These are phyloP conservation scores for Populus tremula DNA, from an alignment of 345 rosid genomes.

Conservation along the genomic window DNA sequence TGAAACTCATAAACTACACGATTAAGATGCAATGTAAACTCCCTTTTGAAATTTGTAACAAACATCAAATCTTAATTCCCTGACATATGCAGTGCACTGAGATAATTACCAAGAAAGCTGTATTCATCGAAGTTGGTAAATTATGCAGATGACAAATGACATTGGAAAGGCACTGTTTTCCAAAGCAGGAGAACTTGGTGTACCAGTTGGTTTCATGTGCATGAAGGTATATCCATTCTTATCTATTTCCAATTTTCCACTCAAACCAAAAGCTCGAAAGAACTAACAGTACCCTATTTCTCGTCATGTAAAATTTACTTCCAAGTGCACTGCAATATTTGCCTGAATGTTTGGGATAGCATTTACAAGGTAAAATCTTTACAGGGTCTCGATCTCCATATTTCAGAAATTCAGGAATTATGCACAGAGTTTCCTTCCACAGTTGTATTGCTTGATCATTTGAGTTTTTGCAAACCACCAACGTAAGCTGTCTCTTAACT, in stretches of 20 bases:
- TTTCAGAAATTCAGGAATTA: slow-evolving; percentile 71
- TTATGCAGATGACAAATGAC: slow-evolving; percentile 72
- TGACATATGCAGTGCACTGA: background rate
- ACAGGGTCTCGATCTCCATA: slow-evolving; percentile 81
- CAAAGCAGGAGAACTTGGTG: slow-evolving; percentile 82
- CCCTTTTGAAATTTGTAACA: background rate
- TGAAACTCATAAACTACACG: background rate
- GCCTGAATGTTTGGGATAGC: background rate
- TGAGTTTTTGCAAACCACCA: slow-evolving; percentile 88
- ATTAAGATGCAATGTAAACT: background rate
- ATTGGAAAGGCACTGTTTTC: slow-evolving; percentile 86
- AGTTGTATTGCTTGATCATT: slow-evolving; percentile 68
- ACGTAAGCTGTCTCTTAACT: slow-evolving; percentile 38
- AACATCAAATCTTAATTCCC: background rate
- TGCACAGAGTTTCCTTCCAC: slow-evolving; percentile 82
- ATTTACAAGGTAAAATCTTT: slow-evolving; percentile 7
- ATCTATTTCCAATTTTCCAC: background rate
- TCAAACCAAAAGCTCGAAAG: background rate
- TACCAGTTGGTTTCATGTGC: slow-evolving; percentile 94
- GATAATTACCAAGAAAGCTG: background rate
- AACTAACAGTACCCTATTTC: background rate
- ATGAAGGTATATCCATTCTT: slow-evolving; percentile 58
- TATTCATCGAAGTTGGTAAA: slow-evolving; percentile 5
- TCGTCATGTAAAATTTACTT: background rate
- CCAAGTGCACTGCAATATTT: background rate